Conservation (phyloP, 2,329 filamentous ascomycete species). For the Talaromyces verruculosus region DNA sequence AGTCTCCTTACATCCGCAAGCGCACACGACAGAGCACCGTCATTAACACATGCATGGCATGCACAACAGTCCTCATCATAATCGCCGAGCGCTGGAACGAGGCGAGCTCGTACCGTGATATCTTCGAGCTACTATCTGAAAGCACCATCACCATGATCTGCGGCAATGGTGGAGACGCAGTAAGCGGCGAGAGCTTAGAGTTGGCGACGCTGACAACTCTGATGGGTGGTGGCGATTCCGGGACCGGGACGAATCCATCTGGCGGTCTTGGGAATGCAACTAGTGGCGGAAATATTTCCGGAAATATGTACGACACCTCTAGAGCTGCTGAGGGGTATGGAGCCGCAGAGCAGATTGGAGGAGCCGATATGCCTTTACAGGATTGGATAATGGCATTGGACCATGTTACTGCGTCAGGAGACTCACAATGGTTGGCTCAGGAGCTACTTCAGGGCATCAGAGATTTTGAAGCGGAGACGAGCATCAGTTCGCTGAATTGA, state of each 20-base stretch:
- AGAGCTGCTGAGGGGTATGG: not conserved
- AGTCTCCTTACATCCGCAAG: constrained; percentile 25
- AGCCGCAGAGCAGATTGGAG: not conserved
- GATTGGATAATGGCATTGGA: constrained; percentile 18
- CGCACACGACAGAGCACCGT: constrained; percentile 21
- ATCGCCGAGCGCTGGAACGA: constrained; percentile 33
- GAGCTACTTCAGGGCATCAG: constrained; percentile 16
- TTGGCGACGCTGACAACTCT: constrained; percentile 11
- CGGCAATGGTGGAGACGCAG: constrained; percentile 3
- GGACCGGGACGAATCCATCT: not conserved
- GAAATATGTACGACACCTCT: not conserved
- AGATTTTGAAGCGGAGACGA: constrained; percentile 16
- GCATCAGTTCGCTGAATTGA: constrained; percentile 13
- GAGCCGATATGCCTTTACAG: constrained; percentile 15
- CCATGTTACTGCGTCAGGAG: not conserved
- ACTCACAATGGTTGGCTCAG: constrained; percentile 17
- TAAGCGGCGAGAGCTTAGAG: constrained; percentile 10
- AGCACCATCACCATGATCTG: constrained; percentile 16
- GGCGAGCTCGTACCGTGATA: constrained; percentile 35
- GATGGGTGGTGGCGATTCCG: not conserved
- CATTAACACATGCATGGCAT: constrained; percentile 32
- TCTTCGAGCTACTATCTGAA: constrained; percentile 29
- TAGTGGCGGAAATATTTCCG: not conserved
- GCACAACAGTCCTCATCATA: constrained; percentile 32
- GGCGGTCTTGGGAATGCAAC: constrained; percentile 2